Evolutionary conservation across 2,329 filamentous ascomycete species (phyloP).

Genomic region (Alternaria viburni): DNA sequence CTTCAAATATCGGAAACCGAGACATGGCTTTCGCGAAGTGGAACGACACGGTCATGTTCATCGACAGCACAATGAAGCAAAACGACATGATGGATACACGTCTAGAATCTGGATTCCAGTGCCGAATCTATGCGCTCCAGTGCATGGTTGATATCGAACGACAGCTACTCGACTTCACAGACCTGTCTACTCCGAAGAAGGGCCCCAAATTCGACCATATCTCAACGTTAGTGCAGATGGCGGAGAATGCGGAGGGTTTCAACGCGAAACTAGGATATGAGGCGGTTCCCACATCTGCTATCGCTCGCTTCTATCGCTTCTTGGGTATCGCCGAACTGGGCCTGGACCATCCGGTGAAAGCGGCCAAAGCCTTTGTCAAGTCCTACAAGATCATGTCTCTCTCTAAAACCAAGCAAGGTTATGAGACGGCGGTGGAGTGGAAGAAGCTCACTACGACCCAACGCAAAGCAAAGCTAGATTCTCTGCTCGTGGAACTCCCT

Average conservation of each 20-base stretch:
- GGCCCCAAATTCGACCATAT: too few species aligned
- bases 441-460: neutral
- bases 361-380: slow-evolving; percentile 3
- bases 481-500: neutral
- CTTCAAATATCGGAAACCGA: fast-evolving
- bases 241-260: too few species aligned
- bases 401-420: fast-evolving
- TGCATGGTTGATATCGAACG: too few species aligned
- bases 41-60: neutral
- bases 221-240: too few species aligned
- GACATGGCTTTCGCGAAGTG: neutral
- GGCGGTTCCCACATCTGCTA: neutral
- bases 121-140: too few species aligned
- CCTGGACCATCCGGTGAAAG: slow-evolving; percentile 5
- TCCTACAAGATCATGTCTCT: neutral
- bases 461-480: neutral
- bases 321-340: slow-evolving; percentile 8
- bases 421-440: too few species aligned
- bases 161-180: too few species aligned
- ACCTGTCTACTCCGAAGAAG: too few species aligned
- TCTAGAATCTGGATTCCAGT: neutral
- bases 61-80: neutral
- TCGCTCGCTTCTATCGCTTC: slow-evolving; percentile 4
- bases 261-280: neutral
- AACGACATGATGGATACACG: neutral